Evolutionary conservation across 768 basidiomycete genomes (phyloP), one percentile per base, ranked within the genome.

Genomic region (Podaxis pistillaris): DNA sequence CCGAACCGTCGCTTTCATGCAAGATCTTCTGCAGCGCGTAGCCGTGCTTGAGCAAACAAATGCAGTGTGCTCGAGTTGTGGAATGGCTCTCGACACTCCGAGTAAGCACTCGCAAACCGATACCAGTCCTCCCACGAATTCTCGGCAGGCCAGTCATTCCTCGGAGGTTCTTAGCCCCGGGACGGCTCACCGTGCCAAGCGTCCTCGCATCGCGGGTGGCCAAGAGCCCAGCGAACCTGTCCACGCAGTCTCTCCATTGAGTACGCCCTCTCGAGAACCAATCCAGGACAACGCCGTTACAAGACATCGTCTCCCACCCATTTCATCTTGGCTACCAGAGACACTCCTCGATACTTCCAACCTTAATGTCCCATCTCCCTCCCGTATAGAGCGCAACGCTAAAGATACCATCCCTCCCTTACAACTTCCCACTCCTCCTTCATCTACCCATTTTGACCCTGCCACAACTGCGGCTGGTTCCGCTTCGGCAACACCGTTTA

Each of bases 1-100:
- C 64, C 79, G 91, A 68, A 93, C 93, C 0, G 93, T 96, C 12
- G 73, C 84, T 1, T 93, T 87, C 74, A 82, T 95, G 75, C 81
- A 89, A 73, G 86, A 89, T 63, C 80, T 95, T 47, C 76, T 90
- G 3, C 74, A 77, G 36, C 82, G 78, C 54, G 85, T 93, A 3
- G 71, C 69, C 12, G 68, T 64, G 7, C 69, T 81, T 50, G 81
- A 83, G 64, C 54, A 62, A 41, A 15, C 26, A 11, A 60, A 61
- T 41, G 30, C 56, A n/a, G 54, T 65, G 60, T 75, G 78, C 63
- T 63, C 68, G 8, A 69, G 71, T 56, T 74, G 71, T 60, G 58
- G 63, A 12, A 55, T 22, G 7, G 26, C 13, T 6, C n/a, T 37
- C 11, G 46, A 26, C 9, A 33, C 33, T 33, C 33, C 8, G 33